A percentile compares a stretch with the other conserved stretches of the same genome.
phyloP scores from a whole-genome alignment of 1,284 basidiomycete genomes.

The Sanghuangporus baumii region DNA sequence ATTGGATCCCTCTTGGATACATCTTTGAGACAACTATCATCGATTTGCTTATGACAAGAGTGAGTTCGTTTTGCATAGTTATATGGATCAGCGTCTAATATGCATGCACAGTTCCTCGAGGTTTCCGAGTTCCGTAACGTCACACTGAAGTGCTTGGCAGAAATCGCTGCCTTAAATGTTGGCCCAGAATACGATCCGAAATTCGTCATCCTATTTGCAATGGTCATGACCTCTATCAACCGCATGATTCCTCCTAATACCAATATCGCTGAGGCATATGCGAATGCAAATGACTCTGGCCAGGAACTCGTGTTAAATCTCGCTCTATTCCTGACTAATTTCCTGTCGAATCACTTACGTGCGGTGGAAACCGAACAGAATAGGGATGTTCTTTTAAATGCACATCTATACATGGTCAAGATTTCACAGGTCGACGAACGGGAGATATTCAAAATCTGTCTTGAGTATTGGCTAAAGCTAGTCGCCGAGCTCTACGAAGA shows the following conservation, averaged over 20 bases:
- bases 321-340: conserved; percentile 95
- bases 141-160: conserved; percentile 96
- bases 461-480: conserved; percentile 99
- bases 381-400: conserved; percentile 92
- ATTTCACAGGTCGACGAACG: conserved; percentile 97
- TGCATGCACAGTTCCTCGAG: conserved; percentile 80
- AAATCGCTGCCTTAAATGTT: conserved; percentile 91
- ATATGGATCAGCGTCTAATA: conserved; percentile 10
- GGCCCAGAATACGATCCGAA: conserved; percentile 99
- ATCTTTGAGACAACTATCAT: conserved; percentile 99
- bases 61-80: conserved; percentile 36
- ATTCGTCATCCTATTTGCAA: conserved; percentile 96
- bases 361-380: conserved; percentile 90
- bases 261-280: conserved; percentile 91
- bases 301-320: conserved; percentile 98
- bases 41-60: conserved; percentile 86
- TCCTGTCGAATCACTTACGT: conserved; percentile 87
- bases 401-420: conserved; percentile 98
- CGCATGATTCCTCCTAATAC: conserved; percentile 97
- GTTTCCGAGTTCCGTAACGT: conserved; percentile 97
- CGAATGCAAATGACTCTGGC: conserved; percentile 85
- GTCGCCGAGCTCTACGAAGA: conserved; percentile 98
- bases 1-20: conserved; percentile 99
- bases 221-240: conserved; percentile 97
- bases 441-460: conserved; percentile 98